Conservation (phyloP, 106 monocot species). For the Dendrobium nobile region DNA sequence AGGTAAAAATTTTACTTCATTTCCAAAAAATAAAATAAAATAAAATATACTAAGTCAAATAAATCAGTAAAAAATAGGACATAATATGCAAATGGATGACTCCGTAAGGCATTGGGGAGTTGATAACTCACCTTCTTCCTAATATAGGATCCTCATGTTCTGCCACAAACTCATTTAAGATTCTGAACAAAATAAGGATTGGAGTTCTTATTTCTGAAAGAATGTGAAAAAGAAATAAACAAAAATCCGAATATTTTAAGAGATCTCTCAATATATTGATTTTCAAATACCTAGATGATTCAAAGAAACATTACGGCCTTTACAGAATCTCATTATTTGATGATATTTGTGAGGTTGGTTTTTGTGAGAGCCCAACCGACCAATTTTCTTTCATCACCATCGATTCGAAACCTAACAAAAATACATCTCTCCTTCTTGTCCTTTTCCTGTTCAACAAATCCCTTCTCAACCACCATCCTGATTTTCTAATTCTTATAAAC, state of each 20-base stretch:
- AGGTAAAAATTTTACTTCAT: too few relatives aligned
- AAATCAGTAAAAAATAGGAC: too few relatives aligned
- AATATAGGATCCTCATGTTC: too few relatives aligned
- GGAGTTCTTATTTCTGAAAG: slow-evolving; percentile 25
- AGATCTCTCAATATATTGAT: not conserved
- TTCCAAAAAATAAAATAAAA: too few relatives aligned
- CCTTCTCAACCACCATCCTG: slow-evolving; percentile 13
- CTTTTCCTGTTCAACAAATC: slow-evolving; percentile 3
- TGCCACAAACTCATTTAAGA: slow-evolving; percentile 38
- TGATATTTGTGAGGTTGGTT: slow-evolving; percentile 35
- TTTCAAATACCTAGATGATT: slow-evolving; percentile 30
- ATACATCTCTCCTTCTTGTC: slow-evolving; percentile 29
- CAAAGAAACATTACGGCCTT: slow-evolving; percentile 64
- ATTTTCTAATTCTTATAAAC: not conserved
- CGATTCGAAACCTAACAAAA: slow-evolving; percentile 53
- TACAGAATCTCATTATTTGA: slow-evolving; percentile 47
- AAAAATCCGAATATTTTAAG: not conserved
- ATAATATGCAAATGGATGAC: too few relatives aligned
- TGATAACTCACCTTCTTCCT: too few relatives aligned
- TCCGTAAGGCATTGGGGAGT: too few relatives aligned
- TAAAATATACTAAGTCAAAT: too few relatives aligned
- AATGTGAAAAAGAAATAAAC: not conserved
- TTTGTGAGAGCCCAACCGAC: slow-evolving; percentile 58
- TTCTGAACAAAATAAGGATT: slow-evolving; percentile 29
- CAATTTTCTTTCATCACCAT: slow-evolving; percentile 57